A percentile compares a stretch with the other conserved stretches of the same genome.
These are phyloP conservation scores for Phytophthora crassamura DNA, from an alignment of 352 stramenopile genomes.

Conservation along the genomic window DNA sequence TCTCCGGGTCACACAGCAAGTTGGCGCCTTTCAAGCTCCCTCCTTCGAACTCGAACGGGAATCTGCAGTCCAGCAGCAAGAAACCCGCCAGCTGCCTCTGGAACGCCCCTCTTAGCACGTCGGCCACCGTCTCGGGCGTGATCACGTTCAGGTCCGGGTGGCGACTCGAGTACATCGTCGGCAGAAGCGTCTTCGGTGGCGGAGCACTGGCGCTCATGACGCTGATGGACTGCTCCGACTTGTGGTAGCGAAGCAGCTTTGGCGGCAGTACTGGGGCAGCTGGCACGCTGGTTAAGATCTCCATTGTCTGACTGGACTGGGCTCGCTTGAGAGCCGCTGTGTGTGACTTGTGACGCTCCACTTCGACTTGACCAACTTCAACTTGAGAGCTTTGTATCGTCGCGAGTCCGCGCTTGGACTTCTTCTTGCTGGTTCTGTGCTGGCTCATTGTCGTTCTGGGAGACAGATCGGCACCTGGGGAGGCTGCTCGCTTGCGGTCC, in stretches of 20 bases:
- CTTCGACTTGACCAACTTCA: slow-evolving; percentile 3
- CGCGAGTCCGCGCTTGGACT: slow-evolving; percentile 31
- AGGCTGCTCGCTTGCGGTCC: slow-evolving; percentile 25
- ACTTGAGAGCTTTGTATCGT: not conserved
- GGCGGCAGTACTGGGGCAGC: slow-evolving; percentile 6
- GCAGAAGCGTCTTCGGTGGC: slow-evolving; percentile 37
- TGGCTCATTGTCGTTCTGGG: slow-evolving; percentile 6
- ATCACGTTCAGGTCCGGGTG: slow-evolving; percentile 75
- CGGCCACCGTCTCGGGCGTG: slow-evolving; percentile 48
- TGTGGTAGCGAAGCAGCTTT: slow-evolving; percentile 10
- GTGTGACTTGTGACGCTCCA: not conserved
- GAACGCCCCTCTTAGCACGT: slow-evolving; percentile 49
- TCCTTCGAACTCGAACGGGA: slow-evolving; percentile 58
- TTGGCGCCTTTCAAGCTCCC: slow-evolving; percentile 47
- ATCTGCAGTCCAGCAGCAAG: slow-evolving; percentile 65
- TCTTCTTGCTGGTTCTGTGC: slow-evolving; percentile 33
- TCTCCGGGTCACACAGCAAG: slow-evolving; percentile 50
- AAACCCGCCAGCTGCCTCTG: slow-evolving; percentile 34
- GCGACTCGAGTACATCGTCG: slow-evolving; percentile 54
- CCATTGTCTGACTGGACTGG: slow-evolving; percentile 20
- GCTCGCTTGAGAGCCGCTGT: slow-evolving; percentile 24
- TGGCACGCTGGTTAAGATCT: slow-evolving; percentile 1
- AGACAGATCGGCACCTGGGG: not conserved
- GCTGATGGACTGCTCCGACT: slow-evolving; percentile 22
- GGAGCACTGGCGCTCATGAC: slow-evolving; percentile 6